Evolutionary conservation across 1,284 basidiomycete genomes (phyloP).

Genomic region (Polyporus tsugae): DNA sequence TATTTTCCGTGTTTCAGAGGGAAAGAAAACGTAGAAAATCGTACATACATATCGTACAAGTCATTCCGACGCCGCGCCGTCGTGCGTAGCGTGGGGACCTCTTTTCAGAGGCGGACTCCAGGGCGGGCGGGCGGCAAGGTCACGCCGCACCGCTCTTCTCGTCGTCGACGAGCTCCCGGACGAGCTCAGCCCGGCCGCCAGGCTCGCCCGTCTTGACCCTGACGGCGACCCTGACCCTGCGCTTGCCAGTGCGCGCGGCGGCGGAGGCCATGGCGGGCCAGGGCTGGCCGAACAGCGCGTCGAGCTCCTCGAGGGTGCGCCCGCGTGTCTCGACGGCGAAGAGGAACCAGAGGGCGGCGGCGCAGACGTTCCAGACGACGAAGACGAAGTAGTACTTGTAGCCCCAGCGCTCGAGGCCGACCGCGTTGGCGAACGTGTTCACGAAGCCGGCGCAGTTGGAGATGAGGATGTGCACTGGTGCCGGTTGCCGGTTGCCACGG

Average conservation of each 20-base stretch:
- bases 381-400: slow-evolving; percentile 29
- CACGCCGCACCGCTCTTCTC: neutral
- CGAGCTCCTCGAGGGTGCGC: slow-evolving; percentile 25
- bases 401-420: slow-evolving; percentile 23
- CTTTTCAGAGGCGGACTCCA: too few relatives aligned
- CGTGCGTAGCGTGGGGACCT: too few relatives aligned
- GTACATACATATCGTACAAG: too few relatives aligned
- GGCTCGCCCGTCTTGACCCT: neutral
- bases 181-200: too few relatives aligned
- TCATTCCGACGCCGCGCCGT: neutral
- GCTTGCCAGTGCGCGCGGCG: neutral
- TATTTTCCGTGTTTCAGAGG: too few relatives aligned
- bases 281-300: slow-evolving; percentile 20
- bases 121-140: neutral
- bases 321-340: slow-evolving; percentile 26
- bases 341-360: slow-evolving; percentile 22
- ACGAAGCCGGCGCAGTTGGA: slow-evolving; percentile 23
- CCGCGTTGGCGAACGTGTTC: slow-evolving; percentile 28
- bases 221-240: slow-evolving; percentile 8
- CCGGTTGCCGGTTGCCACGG: too few relatives aligned
- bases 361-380: slow-evolving; percentile 26
- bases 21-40: too few relatives aligned
- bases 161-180: slow-evolving; percentile 7
- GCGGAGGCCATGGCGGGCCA: slow-evolving; percentile 24
- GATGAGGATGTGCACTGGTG: slow-evolving; percentile 24